Base-by-base conservation (phyloP, 306 rosid species). In the Ormosia semicastrata region DNA sequence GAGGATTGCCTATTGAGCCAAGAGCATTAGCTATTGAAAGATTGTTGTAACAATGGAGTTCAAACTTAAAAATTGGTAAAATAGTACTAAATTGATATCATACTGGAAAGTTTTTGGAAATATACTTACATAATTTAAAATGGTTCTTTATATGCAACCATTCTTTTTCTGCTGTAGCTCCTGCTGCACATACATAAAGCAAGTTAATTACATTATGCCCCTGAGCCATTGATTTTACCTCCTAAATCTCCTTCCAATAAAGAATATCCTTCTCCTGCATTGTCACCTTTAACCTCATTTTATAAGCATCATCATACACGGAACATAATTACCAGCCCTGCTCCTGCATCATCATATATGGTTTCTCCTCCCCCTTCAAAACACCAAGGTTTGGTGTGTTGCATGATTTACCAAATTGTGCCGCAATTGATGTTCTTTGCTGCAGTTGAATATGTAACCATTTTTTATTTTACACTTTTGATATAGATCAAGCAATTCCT, bases 401-500 rank as follows among this genome's bases (percentile, higher is more conserved):
- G 18, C 77, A 57, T 37, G 30, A 73, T 50, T 11, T 43, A 12
- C 44, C 44, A 32, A 75, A 54, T 75, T 62, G 34, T 69, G 43
- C 43, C 59, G 24, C 43, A 15, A 46, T n/a, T 50, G 32, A 50
- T 59, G 72, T 41, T 63, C 33, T 84, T 60, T 53, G 66, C 64
- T n/a, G 37, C 56, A 50, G 62, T 13, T 58, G 40, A 76, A 70
- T 34, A 56, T 43, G 30, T 81, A 39, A 50, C 6, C 15, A 12
- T 10, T 50, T 69, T 68, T 43, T 47, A 9, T 79, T 58, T 79
- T 74, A 12, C 52, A 66, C 33, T n/a, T 66, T 70, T 58, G 52
- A 76, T 80, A 14, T 64, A 91, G 94, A 88, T 78, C 82, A 86
- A 46, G 85, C 50, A 46, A 73, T 85, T 82, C 82, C 93, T 70